These are phyloP conservation scores for Globisporangium nodosum DNA, from an alignment of 352 stramenopile genomes.

Conservation along the genomic window DNA sequence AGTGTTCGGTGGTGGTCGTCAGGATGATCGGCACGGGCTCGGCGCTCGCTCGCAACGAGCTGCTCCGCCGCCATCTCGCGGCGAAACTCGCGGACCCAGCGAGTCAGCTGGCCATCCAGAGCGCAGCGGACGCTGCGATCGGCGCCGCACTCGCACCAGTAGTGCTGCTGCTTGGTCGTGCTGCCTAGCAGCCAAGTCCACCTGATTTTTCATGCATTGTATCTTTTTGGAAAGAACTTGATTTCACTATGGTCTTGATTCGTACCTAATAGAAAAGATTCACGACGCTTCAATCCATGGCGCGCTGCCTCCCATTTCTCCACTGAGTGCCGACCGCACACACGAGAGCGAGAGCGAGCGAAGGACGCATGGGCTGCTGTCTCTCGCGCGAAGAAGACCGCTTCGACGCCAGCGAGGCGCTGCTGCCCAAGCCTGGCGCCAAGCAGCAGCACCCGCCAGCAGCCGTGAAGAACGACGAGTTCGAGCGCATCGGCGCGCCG, in stretches of 20 bases:
- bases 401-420: conserved; percentile 44
- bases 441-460: conserved; percentile 20
- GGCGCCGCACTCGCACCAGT: conserved; percentile 41
- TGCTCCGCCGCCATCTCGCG: conserved; percentile 50
- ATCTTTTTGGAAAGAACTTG: neutral
- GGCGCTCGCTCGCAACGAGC: conserved; percentile 52
- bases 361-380: conserved; percentile 51
- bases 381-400: conserved; percentile 60
- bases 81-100: conserved; percentile 26
- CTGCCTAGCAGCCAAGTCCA: neutral
- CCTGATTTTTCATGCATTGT: too few species aligned
- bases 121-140: conserved; percentile 47
- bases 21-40: conserved; percentile 77
- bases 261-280: neutral
- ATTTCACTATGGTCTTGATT: neutral
- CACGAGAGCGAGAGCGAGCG: neutral
- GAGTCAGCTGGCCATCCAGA: conserved; percentile 34
- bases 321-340: neutral
- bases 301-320: neutral
- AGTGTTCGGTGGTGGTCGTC: neutral
- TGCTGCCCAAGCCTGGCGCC: conserved; percentile 51
- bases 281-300: neutral
- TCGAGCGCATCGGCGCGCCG: conserved; percentile 20
- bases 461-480: conserved; percentile 14
- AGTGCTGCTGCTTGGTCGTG: conserved; percentile 19